Evolutionary conservation across 768 basidiomycete genomes (phyloP), one percentile per base, ranked within the genome.

Genomic region (Lactarius deliciosus): DNA sequence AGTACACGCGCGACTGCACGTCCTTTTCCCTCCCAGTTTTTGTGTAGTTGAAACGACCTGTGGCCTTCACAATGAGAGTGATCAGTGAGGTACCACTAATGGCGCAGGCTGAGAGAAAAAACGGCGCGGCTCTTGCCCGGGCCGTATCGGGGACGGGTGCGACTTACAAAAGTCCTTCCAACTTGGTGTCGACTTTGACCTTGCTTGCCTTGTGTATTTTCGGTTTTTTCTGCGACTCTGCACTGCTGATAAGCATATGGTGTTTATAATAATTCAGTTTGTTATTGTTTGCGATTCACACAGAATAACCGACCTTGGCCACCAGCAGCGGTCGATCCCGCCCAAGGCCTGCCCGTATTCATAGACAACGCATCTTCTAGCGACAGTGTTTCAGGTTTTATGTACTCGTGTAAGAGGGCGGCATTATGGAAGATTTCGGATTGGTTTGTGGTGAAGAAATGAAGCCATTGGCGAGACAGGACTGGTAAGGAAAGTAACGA

Each of bases 21-120:
- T 0, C 78, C 83, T 45, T 77, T 76, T 10, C 86, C 90, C 2
- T 76, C 69, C 90, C 90, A 91, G 53, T 81, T 82, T 34, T 74
- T 77, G 60, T 81, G 77, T 57, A 86, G 77, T 50, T 77, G 76
- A 45, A 79, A 69, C 47, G 82, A 81, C 66, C 79, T 78, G 66
- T 72, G 73, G 68, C 86, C 85, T 89, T 62, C 20, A 41, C 3
- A 68, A 34, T 47, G n/a, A 30, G 18, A 55, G 63, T 43, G 53
- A 61, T 66, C 61, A 67, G 54, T 1, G 45, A 18, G 15, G 43
- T 32, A 56, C 59, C 40, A 20, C 36, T 22, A 43, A 43, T 30
- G 10, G 25, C 25, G 1, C 25, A 28, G 11, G 13, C 1, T n/a
- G n/a, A n/a, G n/a, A n/a, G n/a, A n/a, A n/a, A 15, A 32, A 20